Evolutionary conservation across 495 filamentous ascomycete genomes (phyloP).

Genomic region (Hypomontagnella submonticulosa): DNA sequence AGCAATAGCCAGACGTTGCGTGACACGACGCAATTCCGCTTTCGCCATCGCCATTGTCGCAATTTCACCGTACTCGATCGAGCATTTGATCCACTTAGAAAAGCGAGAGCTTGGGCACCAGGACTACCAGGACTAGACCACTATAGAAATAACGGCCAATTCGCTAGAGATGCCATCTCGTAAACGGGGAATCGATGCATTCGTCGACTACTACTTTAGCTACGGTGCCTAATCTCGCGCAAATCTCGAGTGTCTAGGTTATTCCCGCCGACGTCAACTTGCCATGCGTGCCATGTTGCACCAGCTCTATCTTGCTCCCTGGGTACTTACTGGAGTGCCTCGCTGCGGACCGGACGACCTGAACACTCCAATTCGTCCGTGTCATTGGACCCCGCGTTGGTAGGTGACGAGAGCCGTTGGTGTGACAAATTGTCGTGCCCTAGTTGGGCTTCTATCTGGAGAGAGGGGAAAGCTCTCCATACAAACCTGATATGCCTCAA

Average conservation of each 20-base stretch:
- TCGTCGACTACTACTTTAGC: slow-evolving; percentile 22
- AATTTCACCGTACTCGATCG: slow-evolving; percentile 30
- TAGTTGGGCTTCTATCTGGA: slow-evolving; percentile 40
- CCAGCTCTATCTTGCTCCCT: slow-evolving; percentile 19
- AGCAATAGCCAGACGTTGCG: slow-evolving; percentile 38
- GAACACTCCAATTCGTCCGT: slow-evolving; percentile 35
- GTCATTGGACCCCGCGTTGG: slow-evolving; percentile 42
- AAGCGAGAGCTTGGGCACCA: slow-evolving; percentile 36
- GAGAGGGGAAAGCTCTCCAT: slow-evolving; percentile 4
- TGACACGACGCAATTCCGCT: slow-evolving; percentile 45
- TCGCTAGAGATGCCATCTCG: slow-evolving; percentile 23
- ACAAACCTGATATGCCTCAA: slow-evolving; percentile 16
- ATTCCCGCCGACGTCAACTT: slow-evolving; percentile 35
- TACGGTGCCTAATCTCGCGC: slow-evolving; percentile 41
- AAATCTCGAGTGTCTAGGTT: slow-evolving; percentile 34
- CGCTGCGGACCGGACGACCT: slow-evolving; percentile 27
- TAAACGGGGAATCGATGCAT: slow-evolving; percentile 28
- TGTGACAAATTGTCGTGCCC: slow-evolving; percentile 40
- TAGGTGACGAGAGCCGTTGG: slow-evolving; percentile 24
- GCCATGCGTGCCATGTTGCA: slow-evolving; percentile 22
- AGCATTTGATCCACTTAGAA: slow-evolving; percentile 30
- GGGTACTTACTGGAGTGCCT: slow-evolving; percentile 6
- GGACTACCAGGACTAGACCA: slow-evolving; percentile 11
- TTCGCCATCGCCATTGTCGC: slow-evolving; percentile 28
- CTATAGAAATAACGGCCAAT: slow-evolving; percentile 21